These are phyloP conservation scores for Apophysomyces elegans DNA, from an alignment of 371 early-diverging fungal genomes.

Conservation along the genomic window DNA sequence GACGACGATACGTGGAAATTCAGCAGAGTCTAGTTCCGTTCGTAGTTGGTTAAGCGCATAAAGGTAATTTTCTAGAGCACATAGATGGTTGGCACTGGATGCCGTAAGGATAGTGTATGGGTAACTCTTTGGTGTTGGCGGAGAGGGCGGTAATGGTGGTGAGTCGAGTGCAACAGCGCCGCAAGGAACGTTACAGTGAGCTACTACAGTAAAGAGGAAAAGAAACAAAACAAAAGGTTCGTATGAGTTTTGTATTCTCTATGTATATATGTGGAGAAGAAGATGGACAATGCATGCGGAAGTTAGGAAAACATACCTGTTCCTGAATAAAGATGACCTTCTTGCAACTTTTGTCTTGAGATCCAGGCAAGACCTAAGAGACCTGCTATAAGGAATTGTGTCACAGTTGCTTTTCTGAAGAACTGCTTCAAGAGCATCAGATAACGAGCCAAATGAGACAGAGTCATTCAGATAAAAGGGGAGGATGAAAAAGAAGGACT, in stretches of 20 bases:
- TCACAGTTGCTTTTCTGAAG: neutral
- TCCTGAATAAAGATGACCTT: neutral
- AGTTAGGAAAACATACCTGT: neutral
- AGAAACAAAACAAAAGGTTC: neutral
- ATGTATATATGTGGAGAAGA: no score
- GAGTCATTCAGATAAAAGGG: conserved; percentile 2
- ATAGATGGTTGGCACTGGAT: conserved; percentile 66
- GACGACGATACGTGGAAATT: conserved; percentile 53
- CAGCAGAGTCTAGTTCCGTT: conserved; percentile 23
- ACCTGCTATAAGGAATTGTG: neutral
- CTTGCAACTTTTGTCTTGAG: neutral
- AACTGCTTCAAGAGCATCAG: conserved; percentile 8
- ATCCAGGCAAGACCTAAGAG: neutral
- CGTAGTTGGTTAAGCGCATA: conserved; percentile 54
- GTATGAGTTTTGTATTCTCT: neutral
- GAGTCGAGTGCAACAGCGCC: no score
- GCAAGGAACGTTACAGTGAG: neutral
- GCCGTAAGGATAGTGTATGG: conserved; percentile 66
- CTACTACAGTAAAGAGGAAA: neutral
- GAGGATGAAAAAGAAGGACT: conserved; percentile 2
- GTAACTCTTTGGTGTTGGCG: conserved; percentile 13
- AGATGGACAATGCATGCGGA: no score
- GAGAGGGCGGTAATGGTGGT: no score
- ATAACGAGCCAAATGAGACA: conserved; percentile 2
- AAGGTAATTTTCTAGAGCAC: conserved; percentile 63